A percentile compares a stretch with the other conserved stretches of the same genome.
Evolutionary conservation across 176 grass and related monocot genomes (phyloP).

Genomic region (Oryza rufipogon): DNA sequence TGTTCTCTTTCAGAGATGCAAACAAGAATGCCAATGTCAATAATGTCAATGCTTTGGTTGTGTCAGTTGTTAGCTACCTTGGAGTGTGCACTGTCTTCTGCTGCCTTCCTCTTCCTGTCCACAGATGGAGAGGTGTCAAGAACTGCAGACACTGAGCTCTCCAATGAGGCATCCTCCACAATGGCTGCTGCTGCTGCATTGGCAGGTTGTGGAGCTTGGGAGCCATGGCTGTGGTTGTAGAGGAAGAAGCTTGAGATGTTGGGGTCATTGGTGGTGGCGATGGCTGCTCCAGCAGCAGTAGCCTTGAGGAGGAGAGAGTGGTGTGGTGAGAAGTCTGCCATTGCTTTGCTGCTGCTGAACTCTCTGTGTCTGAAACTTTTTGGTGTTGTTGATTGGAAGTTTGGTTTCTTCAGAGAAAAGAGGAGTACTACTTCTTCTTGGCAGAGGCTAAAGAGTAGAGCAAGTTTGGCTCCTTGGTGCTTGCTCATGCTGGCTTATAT

Average conservation of each 20-base stretch:
- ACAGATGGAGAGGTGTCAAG: conserved; percentile 51
- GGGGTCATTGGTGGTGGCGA: conserved; percentile 38
- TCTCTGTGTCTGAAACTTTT: conserved; percentile 27
- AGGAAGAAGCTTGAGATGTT: conserved; percentile 46
- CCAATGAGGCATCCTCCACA: conserved; percentile 44
- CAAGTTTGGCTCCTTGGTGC: conserved; percentile 35
- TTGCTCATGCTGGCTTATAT: conserved; percentile 57
- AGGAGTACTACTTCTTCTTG: conserved; percentile 18
- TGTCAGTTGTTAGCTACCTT: conserved; percentile 46
- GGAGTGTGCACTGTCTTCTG: conserved; percentile 53
- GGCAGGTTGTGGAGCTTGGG: conserved; percentile 17
- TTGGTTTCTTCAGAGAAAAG: conserved; percentile 35
- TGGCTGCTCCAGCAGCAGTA: neutral
- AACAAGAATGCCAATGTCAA: conserved; percentile 6
- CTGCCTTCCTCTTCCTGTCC: conserved; percentile 73
- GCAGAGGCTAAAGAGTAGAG: conserved; percentile 3
- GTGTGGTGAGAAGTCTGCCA: conserved; percentile 52
- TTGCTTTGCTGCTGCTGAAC: conserved; percentile 21
- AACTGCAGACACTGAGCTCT: conserved; percentile 53
- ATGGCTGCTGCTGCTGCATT: conserved; percentile 23
- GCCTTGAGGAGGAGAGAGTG: conserved; percentile 52
- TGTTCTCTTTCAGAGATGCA: conserved; percentile 8
- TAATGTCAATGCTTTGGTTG: neutral
- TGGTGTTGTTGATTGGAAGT: conserved; percentile 11
- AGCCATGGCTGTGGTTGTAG: conserved; percentile 39